These are phyloP conservation scores for Gossypium arboreum DNA, from an alignment of 345 rosid species.

Conservation along the genomic window DNA sequence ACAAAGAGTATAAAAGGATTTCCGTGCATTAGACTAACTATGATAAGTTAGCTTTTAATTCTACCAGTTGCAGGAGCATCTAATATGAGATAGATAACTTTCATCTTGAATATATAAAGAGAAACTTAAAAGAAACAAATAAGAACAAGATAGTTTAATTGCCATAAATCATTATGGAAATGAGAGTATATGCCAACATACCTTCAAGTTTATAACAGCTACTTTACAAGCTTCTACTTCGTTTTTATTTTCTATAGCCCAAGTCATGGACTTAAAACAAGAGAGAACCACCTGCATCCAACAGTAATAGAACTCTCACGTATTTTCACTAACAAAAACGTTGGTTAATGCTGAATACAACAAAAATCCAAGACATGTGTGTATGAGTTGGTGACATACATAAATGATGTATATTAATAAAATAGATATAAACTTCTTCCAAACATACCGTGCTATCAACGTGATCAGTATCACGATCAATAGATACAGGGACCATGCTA, in stretches of 20 bases:
- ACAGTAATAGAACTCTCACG: neutral
- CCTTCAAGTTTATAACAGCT: slow-evolving; percentile 64
- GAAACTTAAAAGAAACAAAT: slow-evolving; percentile 4
- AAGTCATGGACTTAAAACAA: slow-evolving; percentile 66
- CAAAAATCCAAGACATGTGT: neutral
- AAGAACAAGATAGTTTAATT: neutral
- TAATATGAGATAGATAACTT: neutral
- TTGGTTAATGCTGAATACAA: neutral
- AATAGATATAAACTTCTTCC: neutral
- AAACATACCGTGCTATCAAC: slow-evolving; percentile 41
- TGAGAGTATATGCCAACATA: slow-evolving; percentile 6
- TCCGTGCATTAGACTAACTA: neutral
- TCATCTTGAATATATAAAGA: slow-evolving; percentile 1
- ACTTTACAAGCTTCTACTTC: slow-evolving; percentile 38
- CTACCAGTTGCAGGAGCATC: neutral
- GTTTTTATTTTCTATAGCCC: slow-evolving; percentile 56
- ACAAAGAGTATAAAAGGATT: neutral
- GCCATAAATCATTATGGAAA: neutral
- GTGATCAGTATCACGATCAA: slow-evolving; percentile 36
- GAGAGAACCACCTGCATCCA: slow-evolving; percentile 54
- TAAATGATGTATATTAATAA: neutral
- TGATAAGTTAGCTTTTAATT: neutral
- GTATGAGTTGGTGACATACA: neutral
- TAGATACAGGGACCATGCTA: slow-evolving; percentile 43
- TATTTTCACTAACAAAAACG: neutral